phyloP scores from a whole-genome alignment of 1,284 basidiomycete genomes.

The Mycosarcoma mackinlayi region DNA sequence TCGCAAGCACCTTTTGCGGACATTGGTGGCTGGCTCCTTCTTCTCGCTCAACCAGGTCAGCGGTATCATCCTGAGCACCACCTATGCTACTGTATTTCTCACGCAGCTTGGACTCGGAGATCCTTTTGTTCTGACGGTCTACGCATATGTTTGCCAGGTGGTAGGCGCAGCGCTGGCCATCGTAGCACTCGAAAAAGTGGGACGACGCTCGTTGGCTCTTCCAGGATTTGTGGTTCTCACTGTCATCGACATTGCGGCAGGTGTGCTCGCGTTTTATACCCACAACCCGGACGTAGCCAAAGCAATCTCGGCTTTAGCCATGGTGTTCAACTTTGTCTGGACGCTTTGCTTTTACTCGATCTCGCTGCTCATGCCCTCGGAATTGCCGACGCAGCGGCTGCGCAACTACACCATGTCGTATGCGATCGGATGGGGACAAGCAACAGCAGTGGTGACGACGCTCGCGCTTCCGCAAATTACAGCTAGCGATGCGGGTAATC shows the following conservation, averaged over 20 bases:
- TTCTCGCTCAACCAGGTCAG: constrained; percentile 60
- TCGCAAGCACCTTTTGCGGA: constrained; percentile 46
- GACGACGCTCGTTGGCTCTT: constrained; percentile 49
- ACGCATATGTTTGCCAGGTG: constrained; percentile 49
- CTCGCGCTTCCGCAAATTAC: constrained; percentile 55
- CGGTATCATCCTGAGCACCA: constrained; percentile 58
- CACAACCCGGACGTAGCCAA: constrained; percentile 24
- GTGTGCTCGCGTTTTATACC: constrained; percentile 41
- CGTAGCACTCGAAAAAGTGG: constrained; percentile 53
- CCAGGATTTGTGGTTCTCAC: constrained; percentile 51
- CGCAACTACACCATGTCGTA: constrained; percentile 60
- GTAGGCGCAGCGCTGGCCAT: constrained; percentile 50
- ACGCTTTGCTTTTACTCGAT: constrained; percentile 59
- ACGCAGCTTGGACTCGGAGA: constrained; percentile 49
- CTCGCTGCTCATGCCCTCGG: constrained; percentile 57
- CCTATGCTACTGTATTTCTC: constrained; percentile 56
- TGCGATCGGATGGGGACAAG: constrained; percentile 57
- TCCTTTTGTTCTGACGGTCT: constrained; percentile 54
- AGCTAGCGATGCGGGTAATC: constrained; percentile 46
- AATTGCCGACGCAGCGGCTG: constrained; percentile 54
- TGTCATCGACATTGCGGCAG: constrained; percentile 49
- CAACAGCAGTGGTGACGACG: constrained; percentile 57
- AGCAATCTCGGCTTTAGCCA: constrained; percentile 52
- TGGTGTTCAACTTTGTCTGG: constrained; percentile 61
- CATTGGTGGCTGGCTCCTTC: constrained; percentile 55